Conservation (phyloP, 1,139 yeast species). For the Pneumocystis sp. region DNA sequence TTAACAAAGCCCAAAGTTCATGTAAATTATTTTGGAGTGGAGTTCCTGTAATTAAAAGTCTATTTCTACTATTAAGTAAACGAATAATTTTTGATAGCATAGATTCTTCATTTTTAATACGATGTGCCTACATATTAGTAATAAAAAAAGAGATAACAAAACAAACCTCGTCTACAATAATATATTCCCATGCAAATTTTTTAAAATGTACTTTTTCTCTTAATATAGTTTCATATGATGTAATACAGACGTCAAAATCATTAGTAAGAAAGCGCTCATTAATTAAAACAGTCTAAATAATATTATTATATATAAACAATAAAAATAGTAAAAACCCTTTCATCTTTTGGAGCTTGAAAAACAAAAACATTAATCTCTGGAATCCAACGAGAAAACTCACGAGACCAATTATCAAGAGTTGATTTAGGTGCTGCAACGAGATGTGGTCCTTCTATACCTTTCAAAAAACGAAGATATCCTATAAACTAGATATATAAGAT, state of each 20-base stretch:
- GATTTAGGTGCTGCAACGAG: slow-evolving; percentile 89
- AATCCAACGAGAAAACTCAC: slow-evolving; percentile 89
- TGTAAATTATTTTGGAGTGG: slow-evolving; percentile 90
- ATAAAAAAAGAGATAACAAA: not conserved
- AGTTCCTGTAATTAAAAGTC: slow-evolving; percentile 86
- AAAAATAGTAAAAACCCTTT: slow-evolving; percentile 29
- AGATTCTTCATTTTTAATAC: slow-evolving; percentile 88
- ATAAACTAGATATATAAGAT: slow-evolving; percentile 31
- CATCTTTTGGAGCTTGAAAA: slow-evolving; percentile 75
- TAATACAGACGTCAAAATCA: slow-evolving; percentile 74
- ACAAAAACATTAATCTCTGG: slow-evolving; percentile 85
- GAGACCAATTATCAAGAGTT: slow-evolving; percentile 86
- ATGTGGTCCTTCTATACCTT: slow-evolving; percentile 76
- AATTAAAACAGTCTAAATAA: slow-evolving; percentile 31
- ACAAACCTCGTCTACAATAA: slow-evolving; percentile 62
- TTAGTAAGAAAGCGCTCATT: slow-evolving; percentile 47
- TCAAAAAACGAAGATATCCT: slow-evolving; percentile 69
- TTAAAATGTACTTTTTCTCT: slow-evolving; percentile 69
- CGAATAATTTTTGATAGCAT: slow-evolving; percentile 81
- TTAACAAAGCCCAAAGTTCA: slow-evolving; percentile 87
- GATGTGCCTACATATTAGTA: slow-evolving; percentile 41
- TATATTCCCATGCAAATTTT: slow-evolving; percentile 84
- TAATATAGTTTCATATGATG: slow-evolving; percentile 86
- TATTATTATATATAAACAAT: not conserved
- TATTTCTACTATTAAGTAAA: slow-evolving; percentile 65